Evolutionary conservation across 768 basidiomycete species (phyloP).

Genomic region (Cantharellus anzutake): DNA sequence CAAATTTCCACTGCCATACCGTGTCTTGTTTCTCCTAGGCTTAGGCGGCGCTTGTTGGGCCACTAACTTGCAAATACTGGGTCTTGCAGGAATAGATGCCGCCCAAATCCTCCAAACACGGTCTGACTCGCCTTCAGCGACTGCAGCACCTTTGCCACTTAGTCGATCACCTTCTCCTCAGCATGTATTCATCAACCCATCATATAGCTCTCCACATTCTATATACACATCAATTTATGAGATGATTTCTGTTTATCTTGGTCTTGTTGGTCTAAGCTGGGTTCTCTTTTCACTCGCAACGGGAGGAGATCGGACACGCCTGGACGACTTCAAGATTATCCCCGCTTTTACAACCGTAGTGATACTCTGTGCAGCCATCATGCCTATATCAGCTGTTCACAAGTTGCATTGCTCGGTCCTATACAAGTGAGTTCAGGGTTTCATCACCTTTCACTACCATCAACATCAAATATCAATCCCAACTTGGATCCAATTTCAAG

Average conservation of each 20-base stretch:
- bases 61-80: constrained; percentile 74
- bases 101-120: constrained; percentile 46
- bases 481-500: constrained; percentile 21
- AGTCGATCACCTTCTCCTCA: not conserved
- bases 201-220: constrained; percentile 21
- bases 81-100: constrained; percentile 54
- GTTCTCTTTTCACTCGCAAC: constrained; percentile 41
- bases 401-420: constrained; percentile 62
- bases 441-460: not conserved
- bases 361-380: constrained; percentile 36
- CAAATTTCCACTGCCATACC: constrained; percentile 69
- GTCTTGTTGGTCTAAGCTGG: constrained; percentile 53
- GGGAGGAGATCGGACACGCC: constrained; percentile 32
- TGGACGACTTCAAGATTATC: constrained; percentile 61
- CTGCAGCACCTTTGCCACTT: constrained; percentile 2
- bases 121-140: constrained; percentile 4
- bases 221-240: constrained; percentile 49
- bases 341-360: constrained; percentile 48
- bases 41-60: constrained; percentile 83
- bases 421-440: constrained; percentile 37
- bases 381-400: constrained; percentile 46
- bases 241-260: constrained; percentile 38
- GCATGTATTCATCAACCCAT: constrained; percentile 8
- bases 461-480: not conserved
- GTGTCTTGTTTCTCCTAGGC: constrained; percentile 63